Conservation (phyloP, 2,329 filamentous ascomycete genomes). For the Alternaria sp. region DNA sequence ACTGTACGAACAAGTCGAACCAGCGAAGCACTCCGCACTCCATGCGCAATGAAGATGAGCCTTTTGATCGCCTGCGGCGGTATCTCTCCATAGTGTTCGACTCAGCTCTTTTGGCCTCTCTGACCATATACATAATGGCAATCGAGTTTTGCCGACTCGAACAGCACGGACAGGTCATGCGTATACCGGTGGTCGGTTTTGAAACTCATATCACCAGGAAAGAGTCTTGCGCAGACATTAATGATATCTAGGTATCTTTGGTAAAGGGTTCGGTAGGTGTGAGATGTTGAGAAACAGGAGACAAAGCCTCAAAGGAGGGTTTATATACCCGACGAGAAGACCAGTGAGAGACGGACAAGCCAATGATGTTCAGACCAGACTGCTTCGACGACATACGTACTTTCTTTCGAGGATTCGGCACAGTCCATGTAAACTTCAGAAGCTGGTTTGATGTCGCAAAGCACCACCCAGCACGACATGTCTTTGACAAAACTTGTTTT, state of each 20-base stretch:
- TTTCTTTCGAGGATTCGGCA: too few species aligned
- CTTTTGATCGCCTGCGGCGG: fast-evolving
- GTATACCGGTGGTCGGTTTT: neutral
- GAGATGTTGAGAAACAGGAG: too few species aligned
- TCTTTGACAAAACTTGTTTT: neutral
- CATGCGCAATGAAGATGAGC: neutral
- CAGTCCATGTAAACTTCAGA: neutral
- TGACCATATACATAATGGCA: neutral
- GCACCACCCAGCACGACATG: neutral
- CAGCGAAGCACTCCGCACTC: neutral
- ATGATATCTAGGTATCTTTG: too few species aligned
- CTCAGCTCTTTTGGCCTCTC: neutral
- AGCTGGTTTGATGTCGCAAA: neutral
- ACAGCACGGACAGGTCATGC: neutral
- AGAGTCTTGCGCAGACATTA: neutral
- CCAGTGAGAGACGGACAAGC: neutral
- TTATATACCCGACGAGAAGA: neutral
- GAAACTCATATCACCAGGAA: neutral
- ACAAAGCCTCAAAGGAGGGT: too few species aligned
- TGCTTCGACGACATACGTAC: too few species aligned
- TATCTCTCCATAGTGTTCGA: neutral
- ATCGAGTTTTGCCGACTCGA: neutral
- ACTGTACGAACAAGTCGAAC: neutral
- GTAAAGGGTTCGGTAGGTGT: too few species aligned
- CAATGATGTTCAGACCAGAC: too few species aligned